Evolutionary conservation across 768 basidiomycete species (phyloP).

Genomic region (Termitomyces sp.): DNA sequence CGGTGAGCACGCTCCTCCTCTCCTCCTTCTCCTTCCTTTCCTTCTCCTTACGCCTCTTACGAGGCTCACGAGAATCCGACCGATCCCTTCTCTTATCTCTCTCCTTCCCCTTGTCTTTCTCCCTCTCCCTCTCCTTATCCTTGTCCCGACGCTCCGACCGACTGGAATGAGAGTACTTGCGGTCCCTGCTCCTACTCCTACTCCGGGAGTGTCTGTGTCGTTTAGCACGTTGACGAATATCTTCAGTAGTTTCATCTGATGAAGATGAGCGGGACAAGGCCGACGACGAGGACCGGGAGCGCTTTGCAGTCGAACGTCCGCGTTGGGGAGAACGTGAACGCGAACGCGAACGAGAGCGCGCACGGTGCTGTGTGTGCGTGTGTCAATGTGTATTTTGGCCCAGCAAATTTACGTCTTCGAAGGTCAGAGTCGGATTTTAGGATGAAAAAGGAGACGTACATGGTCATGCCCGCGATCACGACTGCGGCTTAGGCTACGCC

Average conservation of each 20-base stretch:
- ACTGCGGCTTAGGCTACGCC: slow-evolving; percentile 1
- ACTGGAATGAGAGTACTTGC: background rate
- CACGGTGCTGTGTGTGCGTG: slow-evolving; percentile 9
- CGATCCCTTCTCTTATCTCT: slow-evolving; percentile 13
- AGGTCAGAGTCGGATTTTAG: slow-evolving; percentile 16
- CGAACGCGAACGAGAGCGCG: background rate
- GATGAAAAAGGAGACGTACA: slow-evolving; percentile 14
- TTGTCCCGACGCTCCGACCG: background rate
- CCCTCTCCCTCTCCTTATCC: slow-evolving; percentile 5
- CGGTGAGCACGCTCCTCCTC: slow-evolving; percentile 21
- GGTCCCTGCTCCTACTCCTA: slow-evolving; percentile 4
- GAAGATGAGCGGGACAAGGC: slow-evolving; percentile 11
- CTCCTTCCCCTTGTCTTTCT: slow-evolving; percentile 8
- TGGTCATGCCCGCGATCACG: slow-evolving; percentile 5
- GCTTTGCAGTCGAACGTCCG: slow-evolving; percentile 2
- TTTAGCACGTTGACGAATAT: slow-evolving; percentile 5
- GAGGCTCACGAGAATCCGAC: slow-evolving; percentile 13
- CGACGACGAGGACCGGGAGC: slow-evolving; percentile 9
- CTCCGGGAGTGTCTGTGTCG: slow-evolving; percentile 8
- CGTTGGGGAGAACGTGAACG: background rate
- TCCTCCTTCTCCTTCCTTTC: slow-evolving; percentile 18
- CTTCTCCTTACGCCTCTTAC: slow-evolving; percentile 17
- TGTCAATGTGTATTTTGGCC: background rate
- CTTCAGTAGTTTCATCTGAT: background rate
- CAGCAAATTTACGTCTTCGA: slow-evolving; percentile 13